phyloP scores from a whole-genome alignment of 2,329 filamentous ascomycete genomes.

The Daldinia sp. region DNA sequence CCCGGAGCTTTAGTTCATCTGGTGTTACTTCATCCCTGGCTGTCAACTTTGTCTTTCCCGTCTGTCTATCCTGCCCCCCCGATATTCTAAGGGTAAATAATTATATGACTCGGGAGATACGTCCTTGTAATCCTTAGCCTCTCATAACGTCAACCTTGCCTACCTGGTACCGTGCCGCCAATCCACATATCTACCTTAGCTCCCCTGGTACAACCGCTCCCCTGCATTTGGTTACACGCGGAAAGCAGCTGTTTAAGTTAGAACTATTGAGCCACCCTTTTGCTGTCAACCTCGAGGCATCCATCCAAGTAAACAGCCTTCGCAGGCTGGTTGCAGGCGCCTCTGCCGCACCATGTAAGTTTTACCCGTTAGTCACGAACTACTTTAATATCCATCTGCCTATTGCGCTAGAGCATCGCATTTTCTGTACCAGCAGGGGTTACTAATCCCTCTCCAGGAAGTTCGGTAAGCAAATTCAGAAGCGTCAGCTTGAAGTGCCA shows the following conservation, averaged over 20 bases:
- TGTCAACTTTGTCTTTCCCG: slow-evolving; percentile 19
- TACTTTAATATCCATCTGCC: background rate
- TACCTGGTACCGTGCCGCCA: slow-evolving; percentile 33
- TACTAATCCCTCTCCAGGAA: slow-evolving; percentile 71
- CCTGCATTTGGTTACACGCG: slow-evolving; percentile 34
- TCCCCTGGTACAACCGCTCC: slow-evolving; percentile 25
- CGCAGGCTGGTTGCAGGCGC: slow-evolving; percentile 40
- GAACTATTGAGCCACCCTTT: slow-evolving; percentile 20
- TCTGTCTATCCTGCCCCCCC: slow-evolving; percentile 9
- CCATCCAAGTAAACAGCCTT: slow-evolving; percentile 38
- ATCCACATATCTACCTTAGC: slow-evolving; percentile 1
- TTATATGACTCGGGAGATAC: slow-evolving; percentile 28
- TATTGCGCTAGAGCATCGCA: background rate
- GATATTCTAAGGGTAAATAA: slow-evolving; percentile 10
- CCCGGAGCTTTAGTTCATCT: slow-evolving; percentile 16
- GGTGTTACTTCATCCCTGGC: slow-evolving; percentile 16
- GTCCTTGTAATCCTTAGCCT: slow-evolving; percentile 11
- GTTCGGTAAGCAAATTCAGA: slow-evolving; percentile 99
- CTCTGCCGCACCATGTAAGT: slow-evolving; percentile 50
- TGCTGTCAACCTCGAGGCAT: slow-evolving; percentile 20
- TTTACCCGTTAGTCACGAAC: background rate
- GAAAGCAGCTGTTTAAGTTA: slow-evolving; percentile 21
- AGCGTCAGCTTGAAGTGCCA: slow-evolving; percentile 97
- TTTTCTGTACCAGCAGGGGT: slow-evolving; percentile 4
- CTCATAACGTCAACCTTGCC: slow-evolving; percentile 31